Evolutionary conservation across 768 basidiomycete genomes (phyloP), one percentile per base, ranked within the genome.

Genomic region (Mycena crocata): DNA sequence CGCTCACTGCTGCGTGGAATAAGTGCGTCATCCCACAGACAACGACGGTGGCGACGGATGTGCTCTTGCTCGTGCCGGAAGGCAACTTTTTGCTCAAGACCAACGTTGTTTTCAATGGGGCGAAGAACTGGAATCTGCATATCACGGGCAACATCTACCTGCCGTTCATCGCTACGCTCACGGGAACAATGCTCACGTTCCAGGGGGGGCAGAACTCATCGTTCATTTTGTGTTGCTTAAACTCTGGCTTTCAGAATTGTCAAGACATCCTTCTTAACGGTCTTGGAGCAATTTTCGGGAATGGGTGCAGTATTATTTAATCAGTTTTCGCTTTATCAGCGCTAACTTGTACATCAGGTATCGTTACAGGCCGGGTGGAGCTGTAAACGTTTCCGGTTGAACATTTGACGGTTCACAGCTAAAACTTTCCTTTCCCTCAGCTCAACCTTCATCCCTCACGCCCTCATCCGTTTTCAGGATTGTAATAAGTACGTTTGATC

Each of bases 181-280:
- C 72, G 15, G 74, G 74, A 4, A 75, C 72, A 1, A 72, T 75
- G 74, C 56, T 75, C n/a, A 68, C 68, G 9, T 75, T 72, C 21
- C 67, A 75, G 62, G 72, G n/a, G n/a, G n/a, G n/a, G n/a, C n/a
- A n/a, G n/a, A n/a, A n/a, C n/a, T 73, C 14, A 0, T 34, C 15
- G 14, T 60, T 3, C 28, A 9, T 50, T 31, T 39, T 24, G n/a
- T 28, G 28, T 39, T 24, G 5, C 24, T 26, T n/a, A 13, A 26
- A 9, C n/a, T 17, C 45, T 30, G 14, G 42, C 10, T 52, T 19
- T 1, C 37, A 72, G 71, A 68, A 72, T 26, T 70, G 71, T 61
- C 39, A 72, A 26, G 68, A 70, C 28, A 70, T 72, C 23, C 45
- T 72, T 21, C 45, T 72, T 3, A 64, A 73, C 37, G 73, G 72